Evolutionary conservation across 495 filamentous ascomycete genomes (phyloP).

Genomic region (Aspergillus taichungensis): DNA sequence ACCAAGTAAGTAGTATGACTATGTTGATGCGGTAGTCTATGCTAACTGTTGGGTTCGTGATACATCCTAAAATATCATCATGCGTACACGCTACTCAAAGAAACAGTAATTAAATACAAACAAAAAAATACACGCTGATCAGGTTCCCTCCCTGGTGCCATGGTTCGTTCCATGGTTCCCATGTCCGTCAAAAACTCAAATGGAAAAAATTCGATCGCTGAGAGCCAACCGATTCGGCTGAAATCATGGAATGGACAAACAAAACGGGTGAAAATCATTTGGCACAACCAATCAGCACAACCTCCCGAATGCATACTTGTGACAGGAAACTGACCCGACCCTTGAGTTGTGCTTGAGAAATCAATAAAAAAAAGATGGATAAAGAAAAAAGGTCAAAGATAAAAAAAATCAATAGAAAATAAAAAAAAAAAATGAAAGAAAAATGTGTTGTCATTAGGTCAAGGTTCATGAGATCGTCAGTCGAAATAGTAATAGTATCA

Average conservation of each 20-base stretch:
- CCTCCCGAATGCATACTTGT: too few relatives aligned
- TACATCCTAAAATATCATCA: slow-evolving; percentile 7
- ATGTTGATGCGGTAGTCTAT: not conserved
- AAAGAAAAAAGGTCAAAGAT: not conserved
- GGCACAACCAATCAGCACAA: too few relatives aligned
- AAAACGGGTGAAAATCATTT: too few relatives aligned
- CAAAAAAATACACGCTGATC: slow-evolving; percentile 4
- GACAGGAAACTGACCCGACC: not conserved
- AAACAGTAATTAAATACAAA: too few relatives aligned
- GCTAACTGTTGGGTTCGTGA: slow-evolving; percentile 9
- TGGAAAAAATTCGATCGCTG: too few relatives aligned
- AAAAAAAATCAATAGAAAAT: not conserved
- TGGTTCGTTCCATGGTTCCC: too few relatives aligned
- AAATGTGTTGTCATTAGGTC: slow-evolving; percentile 1
- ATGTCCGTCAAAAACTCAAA: too few relatives aligned
- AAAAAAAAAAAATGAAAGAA: not conserved
- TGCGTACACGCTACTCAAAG: slow-evolving; percentile 1
- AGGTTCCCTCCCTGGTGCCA: slow-evolving; percentile 1
- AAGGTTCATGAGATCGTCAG: not conserved
- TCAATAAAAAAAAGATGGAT: slow-evolving; percentile 1
- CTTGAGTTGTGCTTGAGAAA: not conserved
- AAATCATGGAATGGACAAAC: too few relatives aligned
- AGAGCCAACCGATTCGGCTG: too few relatives aligned
- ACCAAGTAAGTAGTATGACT: too few relatives aligned
- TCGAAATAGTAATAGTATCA: not conserved